phyloP scores from a whole-genome alignment of 2,329 filamentous ascomycete genomes.

The Aspergillus sp. region DNA sequence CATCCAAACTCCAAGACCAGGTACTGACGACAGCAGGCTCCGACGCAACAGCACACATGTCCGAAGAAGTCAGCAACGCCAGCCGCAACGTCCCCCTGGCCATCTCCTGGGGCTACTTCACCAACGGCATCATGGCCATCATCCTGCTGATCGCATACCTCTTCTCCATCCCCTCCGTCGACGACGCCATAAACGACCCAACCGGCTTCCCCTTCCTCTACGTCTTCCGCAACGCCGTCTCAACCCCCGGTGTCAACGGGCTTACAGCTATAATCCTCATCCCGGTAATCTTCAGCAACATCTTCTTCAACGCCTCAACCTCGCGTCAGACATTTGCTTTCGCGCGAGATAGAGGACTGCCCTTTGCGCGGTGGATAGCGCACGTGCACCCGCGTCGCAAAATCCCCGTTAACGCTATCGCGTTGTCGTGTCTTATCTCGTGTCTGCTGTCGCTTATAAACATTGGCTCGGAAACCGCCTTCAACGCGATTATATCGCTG shows the following conservation, averaged over 20 bases:
- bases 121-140: slow-evolving; percentile 47
- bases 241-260: slow-evolving; percentile 25
- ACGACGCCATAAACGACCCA: slow-evolving; percentile 37
- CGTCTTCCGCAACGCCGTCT: slow-evolving; percentile 40
- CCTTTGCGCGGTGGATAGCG: slow-evolving; percentile 41
- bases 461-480: slow-evolving; percentile 51
- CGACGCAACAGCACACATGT: slow-evolving; percentile 38
- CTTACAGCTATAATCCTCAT: slow-evolving; percentile 44
- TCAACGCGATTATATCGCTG: slow-evolving; percentile 54
- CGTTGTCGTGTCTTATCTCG: slow-evolving; percentile 30
- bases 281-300: slow-evolving; percentile 39
- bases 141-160: slow-evolving; percentile 48
- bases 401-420: slow-evolving; percentile 45
- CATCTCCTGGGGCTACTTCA: slow-evolving; percentile 46
- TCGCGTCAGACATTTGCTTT: slow-evolving; percentile 46
- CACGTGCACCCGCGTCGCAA: slow-evolving; percentile 35
- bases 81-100: slow-evolving; percentile 46
- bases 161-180: slow-evolving; percentile 33
- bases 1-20: not conserved
- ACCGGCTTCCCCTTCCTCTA: slow-evolving; percentile 50
- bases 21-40: slow-evolving; percentile 23
- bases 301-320: slow-evolving; percentile 41
- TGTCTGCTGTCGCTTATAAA: slow-evolving; percentile 50
- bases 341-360: slow-evolving; percentile 45
- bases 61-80: slow-evolving; percentile 51